phyloP scores from a whole-genome alignment of 2,329 filamentous ascomycete species.

The Nannizzia gypsea region DNA sequence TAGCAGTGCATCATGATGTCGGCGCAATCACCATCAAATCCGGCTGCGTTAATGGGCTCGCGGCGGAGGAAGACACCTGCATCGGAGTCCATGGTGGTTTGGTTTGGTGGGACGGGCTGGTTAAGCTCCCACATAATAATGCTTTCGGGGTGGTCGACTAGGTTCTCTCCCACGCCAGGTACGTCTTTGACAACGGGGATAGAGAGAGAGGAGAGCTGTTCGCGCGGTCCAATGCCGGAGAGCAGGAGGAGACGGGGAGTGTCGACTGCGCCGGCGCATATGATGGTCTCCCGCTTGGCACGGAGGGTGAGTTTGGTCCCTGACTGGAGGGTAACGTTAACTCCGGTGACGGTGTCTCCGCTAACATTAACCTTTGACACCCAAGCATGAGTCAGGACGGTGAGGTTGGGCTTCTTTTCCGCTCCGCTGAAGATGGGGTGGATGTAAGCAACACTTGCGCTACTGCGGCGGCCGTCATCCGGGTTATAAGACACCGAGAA shows the following conservation, averaged over 20 bases:
- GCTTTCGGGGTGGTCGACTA: constrained; percentile 51
- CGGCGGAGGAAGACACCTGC: constrained; percentile 79
- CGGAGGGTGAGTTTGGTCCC: constrained; percentile 40
- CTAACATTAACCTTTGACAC: constrained; percentile 68
- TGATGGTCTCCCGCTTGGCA: constrained; percentile 39
- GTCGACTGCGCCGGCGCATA: constrained; percentile 44
- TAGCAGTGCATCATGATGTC: constrained; percentile 97
- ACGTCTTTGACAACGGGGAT: constrained; percentile 21
- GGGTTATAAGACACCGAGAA: constrained; percentile 88
- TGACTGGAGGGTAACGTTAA: constrained; percentile 55
- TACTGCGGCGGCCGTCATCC: constrained; percentile 71
- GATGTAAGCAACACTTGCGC: constrained; percentile 82
- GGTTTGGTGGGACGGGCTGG: constrained; percentile 61
- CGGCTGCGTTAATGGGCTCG: constrained; percentile 56
- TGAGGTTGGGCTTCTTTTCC: constrained; percentile 72
- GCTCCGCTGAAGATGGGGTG: constrained; percentile 78
- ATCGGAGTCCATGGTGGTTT: constrained; percentile 86
- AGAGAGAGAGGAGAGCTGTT: constrained; percentile 16
- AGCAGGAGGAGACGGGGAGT: constrained; percentile 45
- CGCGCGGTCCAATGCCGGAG: constrained; percentile 37
- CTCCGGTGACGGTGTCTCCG: constrained; percentile 58
- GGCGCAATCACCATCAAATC: constrained; percentile 60
- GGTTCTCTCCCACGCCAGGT: constrained; percentile 28
- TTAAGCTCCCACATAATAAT: constrained; percentile 71
- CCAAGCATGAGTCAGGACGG: constrained; percentile 76